A percentile compares a stretch with the other conserved stretches of the same genome.
phyloP scores from a whole-genome alignment of 495 filamentous ascomycete species.

The Aspergillus bertholletiae region DNA sequence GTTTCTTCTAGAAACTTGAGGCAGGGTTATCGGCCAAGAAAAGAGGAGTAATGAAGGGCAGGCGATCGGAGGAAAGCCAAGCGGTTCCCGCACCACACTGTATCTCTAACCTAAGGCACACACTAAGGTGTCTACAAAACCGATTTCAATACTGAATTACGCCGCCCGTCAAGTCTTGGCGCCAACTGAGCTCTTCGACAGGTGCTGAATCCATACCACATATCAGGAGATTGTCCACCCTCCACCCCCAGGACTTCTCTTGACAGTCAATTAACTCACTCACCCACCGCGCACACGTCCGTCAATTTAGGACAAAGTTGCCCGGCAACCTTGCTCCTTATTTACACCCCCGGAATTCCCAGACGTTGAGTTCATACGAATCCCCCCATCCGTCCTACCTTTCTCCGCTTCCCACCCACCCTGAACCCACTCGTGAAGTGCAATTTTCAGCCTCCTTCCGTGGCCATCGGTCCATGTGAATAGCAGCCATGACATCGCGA shows the following conservation, averaged over 20 bases:
- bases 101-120: background rate
- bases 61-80: background rate
- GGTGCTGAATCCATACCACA: background rate
- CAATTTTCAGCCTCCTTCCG: background rate
- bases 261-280: background rate
- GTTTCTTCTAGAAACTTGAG: too few relatives aligned
- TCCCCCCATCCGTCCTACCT: background rate
- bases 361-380: background rate
- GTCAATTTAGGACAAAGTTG: background rate
- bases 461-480: conserved; percentile 12
- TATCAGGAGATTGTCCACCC: background rate
- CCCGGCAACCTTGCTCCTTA: background rate
- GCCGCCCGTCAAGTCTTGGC: conserved; percentile 1
- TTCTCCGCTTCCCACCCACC: conserved; percentile 2
- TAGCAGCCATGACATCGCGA: conserved; percentile 73
- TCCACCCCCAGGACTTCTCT: background rate
- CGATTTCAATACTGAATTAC: background rate
- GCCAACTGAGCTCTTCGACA: background rate
- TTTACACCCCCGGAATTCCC: background rate
- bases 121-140: background rate
- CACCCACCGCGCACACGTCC: background rate
- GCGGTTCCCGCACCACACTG: background rate
- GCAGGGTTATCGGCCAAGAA: background rate
- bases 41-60: background rate
- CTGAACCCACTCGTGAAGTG: background rate